A percentile compares a stretch with the other conserved stretches of the same genome.
Evolutionary conservation across 805 yeast genomes (phyloP).

Genomic region (Saturnispora silvae): DNA sequence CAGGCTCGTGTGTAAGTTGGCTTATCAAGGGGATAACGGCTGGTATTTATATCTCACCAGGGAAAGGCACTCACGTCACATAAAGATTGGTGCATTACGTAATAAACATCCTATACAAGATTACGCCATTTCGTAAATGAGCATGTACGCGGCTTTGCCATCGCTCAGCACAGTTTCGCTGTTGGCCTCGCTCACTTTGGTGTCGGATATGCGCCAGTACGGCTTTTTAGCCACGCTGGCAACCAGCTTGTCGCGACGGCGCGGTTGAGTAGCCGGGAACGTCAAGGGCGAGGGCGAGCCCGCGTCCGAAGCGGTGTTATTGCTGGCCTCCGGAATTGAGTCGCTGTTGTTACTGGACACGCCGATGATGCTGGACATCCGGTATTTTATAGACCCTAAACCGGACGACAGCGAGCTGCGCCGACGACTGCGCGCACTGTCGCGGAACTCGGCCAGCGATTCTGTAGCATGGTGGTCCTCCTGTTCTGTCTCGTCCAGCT

Average conservation of each 20-base stretch:
- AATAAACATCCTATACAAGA: no score
- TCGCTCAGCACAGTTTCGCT: constrained; percentile 52
- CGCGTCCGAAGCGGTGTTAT: not conserved
- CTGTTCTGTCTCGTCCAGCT: not conserved
- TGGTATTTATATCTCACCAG: no score
- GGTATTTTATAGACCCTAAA: not conserved
- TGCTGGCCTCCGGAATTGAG: not conserved
- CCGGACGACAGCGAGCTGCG: not conserved
- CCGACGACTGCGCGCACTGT: not conserved
- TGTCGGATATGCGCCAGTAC: constrained; percentile 82
- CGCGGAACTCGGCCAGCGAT: not conserved
- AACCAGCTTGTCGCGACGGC: constrained; percentile 33
- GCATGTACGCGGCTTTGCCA: constrained; percentile 70
- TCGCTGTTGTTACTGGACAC: not conserved
- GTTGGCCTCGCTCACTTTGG: constrained; percentile 52
- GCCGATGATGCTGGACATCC: not conserved
- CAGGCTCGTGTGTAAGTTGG: no score
- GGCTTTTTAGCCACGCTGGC: constrained; percentile 49
- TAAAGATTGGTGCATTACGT: no score
- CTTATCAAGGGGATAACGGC: no score
- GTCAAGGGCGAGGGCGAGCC: no score
- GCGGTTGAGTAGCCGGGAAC: not conserved
- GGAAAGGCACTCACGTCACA: no score
- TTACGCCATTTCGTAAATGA: constrained; percentile 71
- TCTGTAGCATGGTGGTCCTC: no score